Evolutionary conservation across 1,139 yeast species (phyloP).

Genomic region (Candida smagusa): DNA sequence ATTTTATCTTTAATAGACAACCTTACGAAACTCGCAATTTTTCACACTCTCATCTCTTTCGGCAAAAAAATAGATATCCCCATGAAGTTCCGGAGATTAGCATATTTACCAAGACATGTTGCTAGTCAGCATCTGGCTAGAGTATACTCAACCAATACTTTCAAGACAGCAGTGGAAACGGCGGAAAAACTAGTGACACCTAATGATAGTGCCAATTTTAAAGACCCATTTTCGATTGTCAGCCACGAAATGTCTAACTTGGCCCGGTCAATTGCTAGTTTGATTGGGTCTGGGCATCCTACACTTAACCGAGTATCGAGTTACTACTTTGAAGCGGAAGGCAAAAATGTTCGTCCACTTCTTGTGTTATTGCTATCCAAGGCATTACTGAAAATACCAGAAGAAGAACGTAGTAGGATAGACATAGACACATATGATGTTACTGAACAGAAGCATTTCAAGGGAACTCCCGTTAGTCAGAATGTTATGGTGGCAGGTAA

Average conservation of each 20-base stretch:
- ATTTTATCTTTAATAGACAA: no score
- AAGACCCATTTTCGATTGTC: conserved; percentile 89
- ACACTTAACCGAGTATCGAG: conserved; percentile 85
- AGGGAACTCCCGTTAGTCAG: conserved; percentile 47
- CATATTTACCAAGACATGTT: no score
- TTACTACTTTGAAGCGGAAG: conserved; percentile 93
- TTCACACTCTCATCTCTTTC: no score
- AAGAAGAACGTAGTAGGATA: conserved; percentile 62
- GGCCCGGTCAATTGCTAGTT: conserved; percentile 79
- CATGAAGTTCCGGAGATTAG: no score
- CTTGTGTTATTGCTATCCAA: conserved; percentile 80
- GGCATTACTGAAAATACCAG: conserved; percentile 76
- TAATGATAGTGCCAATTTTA: conserved; percentile 41
- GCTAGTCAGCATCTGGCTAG: neutral
- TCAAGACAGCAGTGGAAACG: conserved; percentile 63
- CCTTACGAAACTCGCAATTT: no score
- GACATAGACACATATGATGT: conserved; percentile 61
- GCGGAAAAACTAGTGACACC: conserved; percentile 86
- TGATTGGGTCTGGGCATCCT: conserved; percentile 93
- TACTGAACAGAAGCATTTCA: conserved; percentile 56
- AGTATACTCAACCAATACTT: conserved; percentile 17
- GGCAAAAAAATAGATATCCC: no score
- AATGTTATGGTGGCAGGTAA: conserved; percentile 47
- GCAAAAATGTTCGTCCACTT: conserved; percentile 91
- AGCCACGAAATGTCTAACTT: conserved; percentile 90